These are phyloP conservation scores for Hericium alpestre DNA, from an alignment of 768 basidiomycete genomes.

Conservation along the genomic window DNA sequence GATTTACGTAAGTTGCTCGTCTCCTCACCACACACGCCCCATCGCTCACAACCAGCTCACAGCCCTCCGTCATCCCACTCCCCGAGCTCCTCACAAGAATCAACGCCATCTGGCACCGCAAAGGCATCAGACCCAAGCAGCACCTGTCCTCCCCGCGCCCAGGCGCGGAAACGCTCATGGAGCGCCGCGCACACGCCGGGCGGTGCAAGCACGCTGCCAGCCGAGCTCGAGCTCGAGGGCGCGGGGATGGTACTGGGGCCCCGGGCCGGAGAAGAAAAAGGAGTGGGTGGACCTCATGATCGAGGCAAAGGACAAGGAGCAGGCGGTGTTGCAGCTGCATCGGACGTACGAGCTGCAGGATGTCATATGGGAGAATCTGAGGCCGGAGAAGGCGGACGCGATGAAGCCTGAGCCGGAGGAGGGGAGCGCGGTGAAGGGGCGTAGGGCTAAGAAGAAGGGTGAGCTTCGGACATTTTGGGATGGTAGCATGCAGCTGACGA, in stretches of 20 bases:
- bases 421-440: neutral
- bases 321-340: slow-evolving; percentile 81
- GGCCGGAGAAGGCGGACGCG: slow-evolving; percentile 17
- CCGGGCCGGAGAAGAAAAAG: neutral
- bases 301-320: slow-evolving; percentile 89
- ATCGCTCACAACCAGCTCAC: neutral
- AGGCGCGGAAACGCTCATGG: slow-evolving; percentile 76
- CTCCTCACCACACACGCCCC: slow-evolving; percentile 14
- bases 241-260: slow-evolving; percentile 4
- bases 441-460: neutral
- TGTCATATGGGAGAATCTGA: slow-evolving; percentile 39
- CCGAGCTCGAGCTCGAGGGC: slow-evolving; percentile 45
- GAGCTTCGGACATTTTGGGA: neutral
- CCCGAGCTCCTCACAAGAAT: slow-evolving; percentile 63
- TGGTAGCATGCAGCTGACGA: neutral
- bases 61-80: slow-evolving; percentile 35
- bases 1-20: slow-evolving; percentile 37
- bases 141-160: slow-evolving; percentile 87
- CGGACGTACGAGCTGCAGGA: slow-evolving; percentile 63
- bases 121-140: slow-evolving; percentile 83
- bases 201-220: slow-evolving; percentile 61
- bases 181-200: slow-evolving; percentile 78
- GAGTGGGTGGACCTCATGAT: slow-evolving; percentile 68
- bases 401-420: neutral
- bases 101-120: slow-evolving; percentile 59